phyloP scores from a whole-genome alignment of 805 yeast genomes.

The Yarrowia yakushimensis region DNA sequence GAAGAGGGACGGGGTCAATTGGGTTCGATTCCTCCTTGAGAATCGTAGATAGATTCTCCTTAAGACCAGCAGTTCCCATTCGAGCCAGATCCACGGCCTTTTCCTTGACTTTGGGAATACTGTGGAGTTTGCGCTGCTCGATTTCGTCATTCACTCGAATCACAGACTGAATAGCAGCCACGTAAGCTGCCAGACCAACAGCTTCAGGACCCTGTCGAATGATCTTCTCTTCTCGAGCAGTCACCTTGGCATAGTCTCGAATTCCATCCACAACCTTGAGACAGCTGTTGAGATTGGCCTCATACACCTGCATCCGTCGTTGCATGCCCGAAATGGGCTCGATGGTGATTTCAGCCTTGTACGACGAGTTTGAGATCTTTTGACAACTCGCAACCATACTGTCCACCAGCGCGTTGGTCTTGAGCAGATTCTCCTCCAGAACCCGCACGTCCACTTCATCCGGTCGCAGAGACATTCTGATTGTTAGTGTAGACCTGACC shows the following conservation, averaged over 20 bases:
- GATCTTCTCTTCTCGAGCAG: constrained; percentile 43
- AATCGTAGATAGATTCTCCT: constrained; percentile 48
- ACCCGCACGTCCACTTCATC: constrained; percentile 62
- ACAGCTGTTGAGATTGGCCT: constrained; percentile 42
- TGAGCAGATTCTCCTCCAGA: constrained; percentile 65
- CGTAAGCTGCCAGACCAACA: constrained; percentile 31
- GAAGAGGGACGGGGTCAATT: constrained; percentile 46
- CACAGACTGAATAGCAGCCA: constrained; percentile 32
- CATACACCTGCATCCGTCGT: constrained; percentile 52
- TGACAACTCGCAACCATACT: constrained; percentile 55
- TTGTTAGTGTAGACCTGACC: no score
- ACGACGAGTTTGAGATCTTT: constrained; percentile 51
- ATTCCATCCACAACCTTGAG: constrained; percentile 34
- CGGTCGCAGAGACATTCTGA: constrained; percentile 1
- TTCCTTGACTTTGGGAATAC: constrained; percentile 62
- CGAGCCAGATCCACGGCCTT: constrained; percentile 55
- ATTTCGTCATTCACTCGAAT: constrained; percentile 32
- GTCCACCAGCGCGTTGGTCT: constrained; percentile 53
- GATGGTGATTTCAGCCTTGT: constrained; percentile 57
- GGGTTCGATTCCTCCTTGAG: constrained; percentile 43
- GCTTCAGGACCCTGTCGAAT: constrained; percentile 31
- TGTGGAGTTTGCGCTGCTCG: constrained; percentile 31
- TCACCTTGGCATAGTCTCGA: constrained; percentile 44
- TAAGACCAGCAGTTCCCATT: constrained; percentile 54
- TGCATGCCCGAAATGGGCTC: constrained; percentile 69